These are phyloP conservation scores for Sugiyamaella marilandica DNA, from an alignment of 805 yeast species.

Conservation along the genomic window DNA sequence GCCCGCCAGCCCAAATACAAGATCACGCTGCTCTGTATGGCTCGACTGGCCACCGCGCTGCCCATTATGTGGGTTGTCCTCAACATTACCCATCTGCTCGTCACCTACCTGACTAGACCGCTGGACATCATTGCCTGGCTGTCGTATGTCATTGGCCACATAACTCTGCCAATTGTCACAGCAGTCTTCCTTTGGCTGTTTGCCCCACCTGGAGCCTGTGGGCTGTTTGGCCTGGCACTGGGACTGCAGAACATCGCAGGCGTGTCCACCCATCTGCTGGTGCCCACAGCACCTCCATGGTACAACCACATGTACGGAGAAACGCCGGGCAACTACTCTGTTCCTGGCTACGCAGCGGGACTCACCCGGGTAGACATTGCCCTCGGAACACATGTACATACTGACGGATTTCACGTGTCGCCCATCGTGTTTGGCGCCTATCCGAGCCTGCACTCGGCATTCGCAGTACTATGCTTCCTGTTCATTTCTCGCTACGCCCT, in stretches of 20 bases:
- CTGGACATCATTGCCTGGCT: slow-evolving; percentile 58
- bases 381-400: slow-evolving; percentile 54
- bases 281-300: slow-evolving; percentile 77
- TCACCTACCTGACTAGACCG: background rate
- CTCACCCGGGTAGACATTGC: slow-evolving; percentile 59
- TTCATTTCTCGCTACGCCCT: slow-evolving; percentile 39
- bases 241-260: slow-evolving; percentile 60
- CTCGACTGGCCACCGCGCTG: background rate
- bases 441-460: slow-evolving; percentile 28
- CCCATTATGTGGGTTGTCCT: slow-evolving; percentile 6
- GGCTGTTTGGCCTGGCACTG: slow-evolving; percentile 48
- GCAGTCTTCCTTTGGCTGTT: slow-evolving; percentile 60
- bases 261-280: slow-evolving; percentile 52
- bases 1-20: background rate
- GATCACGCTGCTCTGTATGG: background rate
- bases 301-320: slow-evolving; percentile 60
- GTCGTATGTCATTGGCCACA: slow-evolving; percentile 57
- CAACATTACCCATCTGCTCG: slow-evolving; percentile 5
- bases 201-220: slow-evolving; percentile 60
- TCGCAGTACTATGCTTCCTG: slow-evolving; percentile 37
- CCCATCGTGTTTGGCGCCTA: slow-evolving; percentile 69
- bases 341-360: slow-evolving; percentile 70
- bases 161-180: slow-evolving; percentile 56
- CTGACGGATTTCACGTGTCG: slow-evolving; percentile 58
- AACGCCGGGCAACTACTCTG: slow-evolving; percentile 51